A percentile compares a stretch with the other conserved stretches of the same genome.
Conservation (phyloP, 2,329 filamentous ascomycete genomes). For the Cladorrhinum sp. region DNA sequence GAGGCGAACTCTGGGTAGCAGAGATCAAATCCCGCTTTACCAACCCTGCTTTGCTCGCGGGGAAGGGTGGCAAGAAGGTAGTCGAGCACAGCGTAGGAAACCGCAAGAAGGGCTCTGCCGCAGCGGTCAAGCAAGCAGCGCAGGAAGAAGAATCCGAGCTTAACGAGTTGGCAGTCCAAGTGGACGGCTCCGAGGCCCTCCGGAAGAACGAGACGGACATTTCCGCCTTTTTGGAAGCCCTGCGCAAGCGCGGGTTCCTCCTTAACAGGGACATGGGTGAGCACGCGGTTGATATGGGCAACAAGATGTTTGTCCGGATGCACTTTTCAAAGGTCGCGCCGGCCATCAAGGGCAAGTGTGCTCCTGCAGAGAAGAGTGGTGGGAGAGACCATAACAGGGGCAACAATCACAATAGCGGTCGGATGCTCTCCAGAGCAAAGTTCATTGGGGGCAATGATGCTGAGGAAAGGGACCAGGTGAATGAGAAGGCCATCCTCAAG, state of each 20-base stretch:
- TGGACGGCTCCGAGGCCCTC: slow-evolving; percentile 61
- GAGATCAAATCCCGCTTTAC: slow-evolving; percentile 92
- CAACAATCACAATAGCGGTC: background rate
- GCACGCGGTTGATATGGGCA: slow-evolving; percentile 70
- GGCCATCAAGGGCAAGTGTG: slow-evolving; percentile 73
- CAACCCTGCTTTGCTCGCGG: slow-evolving; percentile 39
- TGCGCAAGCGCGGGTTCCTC: slow-evolving; percentile 79
- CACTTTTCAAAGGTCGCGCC: slow-evolving; percentile 82
- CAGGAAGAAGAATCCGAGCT: slow-evolving; percentile 47
- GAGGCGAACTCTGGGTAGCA: slow-evolving; percentile 93
- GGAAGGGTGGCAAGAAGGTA: slow-evolving; percentile 43
- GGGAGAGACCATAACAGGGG: slow-evolving; percentile 34
- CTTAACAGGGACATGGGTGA: slow-evolving; percentile 61
- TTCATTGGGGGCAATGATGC: slow-evolving; percentile 55
- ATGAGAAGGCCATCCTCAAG: slow-evolving; percentile 71
- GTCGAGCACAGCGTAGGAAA: slow-evolving; percentile 71
- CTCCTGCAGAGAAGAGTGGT: slow-evolving; percentile 54
- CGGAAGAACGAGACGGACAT: slow-evolving; percentile 77
- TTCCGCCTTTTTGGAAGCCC: slow-evolving; percentile 78
- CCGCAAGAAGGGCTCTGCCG: slow-evolving; percentile 55
- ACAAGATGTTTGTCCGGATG: slow-evolving; percentile 99
- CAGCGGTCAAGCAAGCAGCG: slow-evolving; percentile 42
- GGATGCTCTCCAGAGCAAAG: slow-evolving; percentile 33
- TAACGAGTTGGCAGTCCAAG: slow-evolving; percentile 63
- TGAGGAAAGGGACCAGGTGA: slow-evolving; percentile 57